These are phyloP conservation scores for Phytophthora fragariaefolia DNA, from an alignment of 352 stramenopile species.

Conservation along the genomic window DNA sequence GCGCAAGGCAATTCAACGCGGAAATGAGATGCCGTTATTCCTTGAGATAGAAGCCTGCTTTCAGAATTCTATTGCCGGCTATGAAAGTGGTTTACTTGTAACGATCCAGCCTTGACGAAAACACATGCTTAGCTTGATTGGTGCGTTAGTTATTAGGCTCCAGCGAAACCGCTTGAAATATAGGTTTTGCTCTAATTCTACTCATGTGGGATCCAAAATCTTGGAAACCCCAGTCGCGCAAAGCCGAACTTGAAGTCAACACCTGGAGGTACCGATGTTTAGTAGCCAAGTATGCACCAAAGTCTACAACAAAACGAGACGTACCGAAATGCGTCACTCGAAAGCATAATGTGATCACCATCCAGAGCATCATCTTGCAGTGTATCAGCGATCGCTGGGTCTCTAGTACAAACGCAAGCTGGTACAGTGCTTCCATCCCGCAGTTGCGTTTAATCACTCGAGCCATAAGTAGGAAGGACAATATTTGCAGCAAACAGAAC, in stretches of 20 bases:
- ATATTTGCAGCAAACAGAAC: conserved; percentile 25
- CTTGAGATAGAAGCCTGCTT: no score
- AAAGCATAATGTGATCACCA: conserved; percentile 21
- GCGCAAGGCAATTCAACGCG: no score
- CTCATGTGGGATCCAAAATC: conserved; percentile 2
- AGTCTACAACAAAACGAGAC: neutral
- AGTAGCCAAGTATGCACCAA: no score
- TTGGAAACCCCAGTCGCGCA: conserved; percentile 9
- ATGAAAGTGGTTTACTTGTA: no score
- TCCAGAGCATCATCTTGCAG: conserved; percentile 33
- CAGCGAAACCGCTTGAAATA: neutral
- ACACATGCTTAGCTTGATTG: neutral
- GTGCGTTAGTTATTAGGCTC: neutral
- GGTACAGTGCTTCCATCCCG: conserved; percentile 22
- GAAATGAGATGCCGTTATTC: no score
- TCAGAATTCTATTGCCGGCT: no score
- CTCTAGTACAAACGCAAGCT: conserved; percentile 37
- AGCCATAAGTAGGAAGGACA: conserved; percentile 20
- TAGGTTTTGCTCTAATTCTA: neutral
- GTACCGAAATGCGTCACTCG: conserved; percentile 21
- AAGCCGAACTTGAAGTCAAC: conserved; percentile 20
- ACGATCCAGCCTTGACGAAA: no score
- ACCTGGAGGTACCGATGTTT: neutral
- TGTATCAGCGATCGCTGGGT: conserved; percentile 24
- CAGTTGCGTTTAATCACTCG: conserved; percentile 18